phyloP scores from a whole-genome alignment of 371 early-diverging fungal genomes.

The Apophysomyces trapeziformis region DNA sequence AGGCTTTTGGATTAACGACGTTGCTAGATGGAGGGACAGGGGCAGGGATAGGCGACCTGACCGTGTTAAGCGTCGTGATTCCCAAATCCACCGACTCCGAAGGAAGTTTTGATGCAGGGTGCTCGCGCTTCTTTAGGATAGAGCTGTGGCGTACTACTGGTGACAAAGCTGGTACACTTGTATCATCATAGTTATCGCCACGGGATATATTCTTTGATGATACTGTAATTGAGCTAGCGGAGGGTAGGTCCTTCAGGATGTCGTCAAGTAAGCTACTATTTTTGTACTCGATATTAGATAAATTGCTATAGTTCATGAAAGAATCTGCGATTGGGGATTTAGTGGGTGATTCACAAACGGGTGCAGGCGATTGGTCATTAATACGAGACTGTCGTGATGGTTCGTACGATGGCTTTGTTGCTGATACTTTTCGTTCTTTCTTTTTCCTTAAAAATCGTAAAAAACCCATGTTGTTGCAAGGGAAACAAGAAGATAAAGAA shows the following conservation, averaged over 20 bases:
- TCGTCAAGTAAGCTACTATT: constrained; percentile 18
- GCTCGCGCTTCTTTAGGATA: constrained; percentile 4
- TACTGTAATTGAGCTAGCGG: background rate
- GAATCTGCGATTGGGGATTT: constrained; percentile 19
- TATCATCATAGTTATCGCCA: background rate
- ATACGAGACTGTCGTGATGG: constrained; percentile 12
- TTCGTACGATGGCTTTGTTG: background rate
- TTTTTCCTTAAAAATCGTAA: constrained; percentile 14
- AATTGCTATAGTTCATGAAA: constrained; percentile 13
- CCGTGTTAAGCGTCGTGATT: constrained; percentile 8
- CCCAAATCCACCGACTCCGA: constrained; percentile 3
- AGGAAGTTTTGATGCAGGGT: constrained; percentile 3
- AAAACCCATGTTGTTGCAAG: constrained; percentile 7
- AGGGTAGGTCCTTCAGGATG: constrained; percentile 11
- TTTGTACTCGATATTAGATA: background rate
- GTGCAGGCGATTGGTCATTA: background rate
- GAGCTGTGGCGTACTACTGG: background rate
- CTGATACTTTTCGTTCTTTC: constrained; percentile 5
- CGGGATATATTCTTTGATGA: background rate
- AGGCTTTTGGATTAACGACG: constrained; percentile 4
- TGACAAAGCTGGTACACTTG: background rate
- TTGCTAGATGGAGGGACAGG: constrained; percentile 4
- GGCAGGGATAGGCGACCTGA: background rate
- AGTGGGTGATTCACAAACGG: background rate
- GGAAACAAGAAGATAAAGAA: constrained; percentile 10